Evolutionary conservation across 805 yeast genomes (phyloP), one percentile per base, ranked within the genome.

Genomic region (Sungouiella thailandica): DNA sequence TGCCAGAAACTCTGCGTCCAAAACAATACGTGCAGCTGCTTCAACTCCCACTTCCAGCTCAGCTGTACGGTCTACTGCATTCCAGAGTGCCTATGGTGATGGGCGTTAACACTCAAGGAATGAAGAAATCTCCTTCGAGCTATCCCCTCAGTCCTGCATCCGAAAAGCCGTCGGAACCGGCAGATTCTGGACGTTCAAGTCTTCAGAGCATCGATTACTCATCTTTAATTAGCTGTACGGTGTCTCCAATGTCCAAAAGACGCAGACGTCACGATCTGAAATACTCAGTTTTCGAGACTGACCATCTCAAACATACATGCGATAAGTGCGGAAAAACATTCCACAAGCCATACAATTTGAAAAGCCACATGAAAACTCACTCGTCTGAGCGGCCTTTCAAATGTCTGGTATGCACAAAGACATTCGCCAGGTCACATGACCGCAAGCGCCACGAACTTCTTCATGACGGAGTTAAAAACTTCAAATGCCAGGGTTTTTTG

Each of bases 351-450:
- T 72, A 72, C 52, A 72, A 72, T 47, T 55, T 72, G 37, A 68
- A 68, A 41, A 62, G 70, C 5, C 78, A 72, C 46, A 68, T 65
- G 65, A 68, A 63, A 39, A 67, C 73, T 7, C 62, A 83, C 54
- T 78, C 86, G 4, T 69, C 72, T 30, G 89, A 79, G 31, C 74
- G 80, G 36, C 93, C 93, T 5, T 82, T 65, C 58, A 69, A 70
- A 29, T 83, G 93, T 52, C 57, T 71, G 13, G 65, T 67, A 35
- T 83, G 93, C 53, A 64, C 72, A 13, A 77, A 79, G 52, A 73
- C 78, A 7, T 83, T 83, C 66, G 88, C 90, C 3, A 65, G 93
- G 14, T 77, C 80, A 35, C 90, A 83, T 50, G 93, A 83, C 54
- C 68, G 81, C 35, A 79, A 79, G 46, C 70, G 93, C 31, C 93